Evolutionary conservation across 2,329 filamentous ascomycete species (phyloP), one percentile per base, ranked within the genome.

Genomic region (Hymenoscyphus scutula): DNA sequence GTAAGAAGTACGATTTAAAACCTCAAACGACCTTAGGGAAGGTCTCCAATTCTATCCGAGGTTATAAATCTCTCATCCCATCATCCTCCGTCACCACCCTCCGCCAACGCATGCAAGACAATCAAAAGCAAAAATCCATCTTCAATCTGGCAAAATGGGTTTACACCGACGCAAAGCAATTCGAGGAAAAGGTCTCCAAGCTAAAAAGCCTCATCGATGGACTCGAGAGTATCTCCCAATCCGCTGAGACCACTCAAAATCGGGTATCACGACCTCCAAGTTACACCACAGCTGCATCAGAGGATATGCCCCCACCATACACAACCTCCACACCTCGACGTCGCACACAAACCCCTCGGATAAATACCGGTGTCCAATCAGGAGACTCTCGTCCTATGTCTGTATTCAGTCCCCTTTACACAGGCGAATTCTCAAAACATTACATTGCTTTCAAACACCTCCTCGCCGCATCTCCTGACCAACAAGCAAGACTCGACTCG

Each of bases 41-140:
- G 23, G 30, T n/a, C n/a, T 63, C 45, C 10, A 56, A 59, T 51
- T 60, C 64, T 15, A 10, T 61, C 6, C 32, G 56, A 27, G 34
- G 15, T 32, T 29, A 5, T 30, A 59, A 53, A 25, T 64, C 56
- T 41, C 25, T 59, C 23, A 17, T 41, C 2, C 29, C 60, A 48
- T 41, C 38, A 27, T 51, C 56, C n/a, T 17, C 30, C 10, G 15
- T 34, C 17, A 41, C 29, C 2, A 23, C 25, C 15, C 32, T 65
- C 7, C 64, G 62, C 30, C 58, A 65, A 51, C 65, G 65, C 7
- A 66, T 69, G 34, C 53, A 53, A 59, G 61, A 65, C 25, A 67
- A 67, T 41, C 67, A 69, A 59, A 67, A 65, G 41, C 67, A 68
- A 38, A 68, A 65, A 32, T 68, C 68, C 8, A 67, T 67, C 37